A percentile compares a stretch with the other conserved stretches of the same genome.
phyloP scores from a whole-genome alignment of 352 stramenopile genomes.

The Globisporangium okanoganense region DNA sequence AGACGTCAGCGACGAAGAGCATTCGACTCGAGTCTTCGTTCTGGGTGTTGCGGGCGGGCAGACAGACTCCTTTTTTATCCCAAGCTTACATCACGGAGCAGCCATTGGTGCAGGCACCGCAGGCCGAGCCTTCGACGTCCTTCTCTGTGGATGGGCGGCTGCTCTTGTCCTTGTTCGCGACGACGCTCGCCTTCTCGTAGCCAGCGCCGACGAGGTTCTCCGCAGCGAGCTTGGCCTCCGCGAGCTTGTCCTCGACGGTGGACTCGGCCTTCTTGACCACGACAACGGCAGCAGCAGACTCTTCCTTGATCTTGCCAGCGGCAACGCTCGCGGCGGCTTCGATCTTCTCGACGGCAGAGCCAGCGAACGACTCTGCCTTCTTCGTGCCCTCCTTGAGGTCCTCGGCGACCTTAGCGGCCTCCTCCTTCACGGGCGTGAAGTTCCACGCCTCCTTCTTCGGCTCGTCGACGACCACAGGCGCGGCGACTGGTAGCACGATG shows the following conservation, averaged over 20 bases:
- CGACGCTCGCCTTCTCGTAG: conserved; percentile 72
- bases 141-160: conserved; percentile 26
- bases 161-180: conserved; percentile 45
- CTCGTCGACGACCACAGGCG: conserved; percentile 12
- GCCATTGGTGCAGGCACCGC: conserved; percentile 38
- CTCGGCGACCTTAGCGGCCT: conserved; percentile 20
- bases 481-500: conserved; percentile 12
- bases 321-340: conserved; percentile 7
- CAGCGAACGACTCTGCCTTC: conserved; percentile 4
- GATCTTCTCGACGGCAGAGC: conserved; percentile 10
- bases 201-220: conserved; percentile 59
- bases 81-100: conserved; percentile 63
- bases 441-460: conserved; percentile 26
- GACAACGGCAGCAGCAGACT: conserved; percentile 15
- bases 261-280: conserved; percentile 22
- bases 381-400: conserved; percentile 16
- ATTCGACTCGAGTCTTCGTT: not conserved
- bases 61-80: conserved; percentile 1
- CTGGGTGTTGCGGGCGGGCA: not conserved
- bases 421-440: conserved; percentile 23
- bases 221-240: conserved; percentile 41
- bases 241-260: conserved; percentile 21
- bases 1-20: not conserved
- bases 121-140: conserved; percentile 49
- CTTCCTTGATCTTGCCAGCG: conserved; percentile 22